Evolutionary conservation across 305 asterid genomes (phyloP), one percentile per base, ranked within the genome.

Genomic region (Fraxinus greggii): DNA sequence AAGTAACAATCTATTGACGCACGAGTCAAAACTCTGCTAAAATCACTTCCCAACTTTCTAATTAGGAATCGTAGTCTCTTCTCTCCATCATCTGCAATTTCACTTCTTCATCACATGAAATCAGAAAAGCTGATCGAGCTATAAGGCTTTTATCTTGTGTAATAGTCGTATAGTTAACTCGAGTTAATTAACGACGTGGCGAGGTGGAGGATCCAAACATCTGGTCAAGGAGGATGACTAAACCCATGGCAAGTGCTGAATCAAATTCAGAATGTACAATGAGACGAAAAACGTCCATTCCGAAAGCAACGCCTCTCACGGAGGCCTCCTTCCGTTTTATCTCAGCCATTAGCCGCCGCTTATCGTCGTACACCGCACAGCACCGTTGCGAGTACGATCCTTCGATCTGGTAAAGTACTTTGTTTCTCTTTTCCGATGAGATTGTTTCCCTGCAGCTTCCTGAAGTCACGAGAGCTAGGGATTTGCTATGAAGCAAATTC

Each of bases 201-300:
- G 75, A 69, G 10, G 21, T 31, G 2, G 76, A 87, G 24, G 85
- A 82, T 38, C 82, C 83, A 56, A 77, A 86, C 89, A 88, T 88
- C 83, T 82, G 88, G 36, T 88, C 89, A 24, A 88, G 89, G 40
- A 86, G 83, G 75, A 88, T 75, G 24, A 88, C 89, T 23, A 88
- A 67, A 0, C 85, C 80, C 90, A 88, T 84, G 28, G 89, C 86
- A 10, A 75, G 42, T n/a, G 86, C 70, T 2, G 51, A 76, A 15
- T 86, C 88, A 32, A 82, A 84, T 73, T 85, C 80, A 7, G 83
- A 83, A 67, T 86, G 81, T 65, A 84, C 85, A 36, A 84, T 26
- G 23, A 88, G 86, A 33, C 78, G 79, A 72, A 88, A 88, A 6
- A 88, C 90, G 77, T 88, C 90, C 45, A 23, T 15, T 7, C 89